A percentile compares a stretch with the other conserved stretches of the same genome.
Conservation (phyloP, 83 land plant species). For the Picea mariana region DNA sequence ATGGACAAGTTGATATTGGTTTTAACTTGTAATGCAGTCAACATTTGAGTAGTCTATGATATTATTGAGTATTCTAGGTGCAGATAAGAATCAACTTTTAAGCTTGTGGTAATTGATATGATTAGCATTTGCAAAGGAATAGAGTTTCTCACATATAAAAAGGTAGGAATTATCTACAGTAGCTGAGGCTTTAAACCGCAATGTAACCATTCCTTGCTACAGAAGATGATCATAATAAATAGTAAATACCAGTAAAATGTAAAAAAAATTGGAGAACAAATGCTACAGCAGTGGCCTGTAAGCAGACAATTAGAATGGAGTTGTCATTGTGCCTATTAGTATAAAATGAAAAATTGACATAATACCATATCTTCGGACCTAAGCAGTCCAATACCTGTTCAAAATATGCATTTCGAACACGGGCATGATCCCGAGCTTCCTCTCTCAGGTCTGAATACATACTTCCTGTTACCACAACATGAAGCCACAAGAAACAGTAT, state of each 20-base stretch:
- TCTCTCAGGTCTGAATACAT: constrained; percentile 40
- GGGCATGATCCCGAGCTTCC: constrained; percentile 53
- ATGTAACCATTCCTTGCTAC: not conserved
- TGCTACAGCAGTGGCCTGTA: not conserved
- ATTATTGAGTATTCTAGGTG: not conserved
- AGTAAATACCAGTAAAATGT: not conserved
- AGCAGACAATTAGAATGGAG: constrained; percentile 1
- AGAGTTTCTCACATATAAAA: not conserved
- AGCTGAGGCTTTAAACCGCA: not conserved
- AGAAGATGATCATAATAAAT: not conserved
- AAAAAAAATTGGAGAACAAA: not conserved
- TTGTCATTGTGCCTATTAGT: not conserved
- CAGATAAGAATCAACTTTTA: not conserved
- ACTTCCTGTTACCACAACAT: constrained; percentile 24
- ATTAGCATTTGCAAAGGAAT: not conserved
- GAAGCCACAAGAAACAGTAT: not conserved
- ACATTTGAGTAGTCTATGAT: not conserved
- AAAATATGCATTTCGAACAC: constrained; percentile 48
- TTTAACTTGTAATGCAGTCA: not conserved
- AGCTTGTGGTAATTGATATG: not conserved
- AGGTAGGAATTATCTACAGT: not conserved
- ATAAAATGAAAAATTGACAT: not conserved
- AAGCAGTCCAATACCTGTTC: constrained; percentile 30
- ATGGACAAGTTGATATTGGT: not conserved
- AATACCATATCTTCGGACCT: not conserved